These are phyloP conservation scores for Sphaerostilbella broomeana DNA, from an alignment of 2,329 filamentous ascomycete species.

Conservation along the genomic window DNA sequence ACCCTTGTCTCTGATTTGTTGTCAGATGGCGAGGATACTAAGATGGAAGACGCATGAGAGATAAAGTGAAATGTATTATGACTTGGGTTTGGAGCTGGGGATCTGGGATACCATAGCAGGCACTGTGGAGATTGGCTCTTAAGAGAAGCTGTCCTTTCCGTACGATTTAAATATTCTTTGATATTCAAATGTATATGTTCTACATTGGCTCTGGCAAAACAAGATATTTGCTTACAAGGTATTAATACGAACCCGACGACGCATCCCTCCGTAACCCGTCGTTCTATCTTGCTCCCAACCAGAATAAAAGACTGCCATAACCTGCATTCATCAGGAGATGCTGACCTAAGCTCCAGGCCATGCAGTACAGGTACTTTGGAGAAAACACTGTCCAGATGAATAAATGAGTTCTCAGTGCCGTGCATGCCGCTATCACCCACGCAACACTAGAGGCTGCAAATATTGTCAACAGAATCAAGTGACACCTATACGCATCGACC, in stretches of 20 bases:
- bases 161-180: no score
- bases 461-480: slow-evolving; percentile 60
- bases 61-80: slow-evolving; percentile 8
- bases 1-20: slow-evolving; percentile 35
- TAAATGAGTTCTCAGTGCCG: slow-evolving; percentile 73
- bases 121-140: no score
- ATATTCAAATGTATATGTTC: slow-evolving; percentile 1
- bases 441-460: slow-evolving; percentile 60
- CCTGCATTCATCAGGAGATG: slow-evolving; percentile 69
- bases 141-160: no score
- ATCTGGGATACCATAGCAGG: not conserved
- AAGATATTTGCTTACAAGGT: no score
- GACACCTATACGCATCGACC: slow-evolving; percentile 34
- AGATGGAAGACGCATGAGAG: slow-evolving; percentile 23
- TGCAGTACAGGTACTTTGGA: slow-evolving; percentile 88
- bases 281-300: slow-evolving; percentile 33
- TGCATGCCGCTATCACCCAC: slow-evolving; percentile 85
- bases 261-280: not conserved
- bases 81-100: slow-evolving; percentile 1
- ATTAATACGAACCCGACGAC: not conserved
- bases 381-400: slow-evolving; percentile 99
- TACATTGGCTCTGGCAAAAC: no score
- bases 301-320: slow-evolving; percentile 52
- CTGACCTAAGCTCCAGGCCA: slow-evolving; percentile 80
- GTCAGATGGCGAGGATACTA: slow-evolving; percentile 35